A percentile compares a stretch with the other conserved stretches of the same genome.
phyloP scores from a whole-genome alignment of 169 alveolate genomes.

The Plasmodium inui region DNA sequence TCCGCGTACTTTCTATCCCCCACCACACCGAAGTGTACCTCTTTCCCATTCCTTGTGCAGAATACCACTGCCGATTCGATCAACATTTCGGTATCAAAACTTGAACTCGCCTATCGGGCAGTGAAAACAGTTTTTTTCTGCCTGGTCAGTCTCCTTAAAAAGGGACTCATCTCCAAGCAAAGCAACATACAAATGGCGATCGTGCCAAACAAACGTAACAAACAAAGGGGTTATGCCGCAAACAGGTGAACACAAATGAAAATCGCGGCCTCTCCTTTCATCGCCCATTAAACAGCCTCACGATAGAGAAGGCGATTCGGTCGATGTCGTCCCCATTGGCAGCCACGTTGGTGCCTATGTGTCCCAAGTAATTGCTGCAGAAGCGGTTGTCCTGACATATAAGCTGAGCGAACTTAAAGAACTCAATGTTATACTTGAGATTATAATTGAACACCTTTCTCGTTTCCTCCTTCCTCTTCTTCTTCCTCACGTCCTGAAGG shows the following conservation, averaged over 20 bases:
- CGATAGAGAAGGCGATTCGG: constrained; percentile 38
- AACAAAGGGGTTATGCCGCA: neutral
- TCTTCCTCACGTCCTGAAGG: constrained; percentile 12
- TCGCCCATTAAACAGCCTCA: constrained; percentile 6
- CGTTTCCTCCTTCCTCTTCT: neutral
- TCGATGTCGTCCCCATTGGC: neutral
- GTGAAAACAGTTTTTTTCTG: neutral
- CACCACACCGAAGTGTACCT: neutral
- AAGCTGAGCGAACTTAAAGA: constrained; percentile 40
- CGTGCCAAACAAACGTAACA: neutral
- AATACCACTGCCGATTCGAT: neutral
- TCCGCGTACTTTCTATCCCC: too few species aligned
- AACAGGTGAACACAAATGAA: neutral
- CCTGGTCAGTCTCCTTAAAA: neutral
- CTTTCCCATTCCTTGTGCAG: neutral
- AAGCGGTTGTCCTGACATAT: constrained; percentile 35
- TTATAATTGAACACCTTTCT: neutral
- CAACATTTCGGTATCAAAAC: neutral
- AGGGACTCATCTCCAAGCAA: neutral
- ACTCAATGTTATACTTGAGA: constrained; percentile 41
- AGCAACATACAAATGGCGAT: neutral
- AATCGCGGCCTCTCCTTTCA: neutral
- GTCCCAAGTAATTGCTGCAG: constrained; percentile 20
- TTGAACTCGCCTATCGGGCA: neutral
- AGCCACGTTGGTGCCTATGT: neutral